These are phyloP conservation scores for Tanacetum coccineum DNA, from an alignment of 129 eudicot species.

Conservation along the genomic window DNA sequence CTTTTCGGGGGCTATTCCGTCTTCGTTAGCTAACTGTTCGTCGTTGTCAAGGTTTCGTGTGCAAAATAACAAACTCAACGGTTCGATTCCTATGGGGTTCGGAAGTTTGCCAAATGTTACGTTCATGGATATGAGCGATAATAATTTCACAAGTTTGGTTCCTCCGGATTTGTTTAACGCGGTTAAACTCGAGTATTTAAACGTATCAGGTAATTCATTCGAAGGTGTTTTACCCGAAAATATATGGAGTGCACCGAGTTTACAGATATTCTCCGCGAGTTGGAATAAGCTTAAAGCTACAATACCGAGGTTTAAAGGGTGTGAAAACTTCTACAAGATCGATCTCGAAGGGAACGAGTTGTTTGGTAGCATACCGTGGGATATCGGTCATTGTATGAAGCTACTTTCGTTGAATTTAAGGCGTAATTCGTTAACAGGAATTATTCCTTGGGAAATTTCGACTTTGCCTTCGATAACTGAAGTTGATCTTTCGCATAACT, in stretches of 20 bases:
- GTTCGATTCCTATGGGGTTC: constrained; percentile 70
- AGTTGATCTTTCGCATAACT: constrained; percentile 78
- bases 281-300: constrained; percentile 48
- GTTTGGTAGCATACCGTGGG: constrained; percentile 84
- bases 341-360: constrained; percentile 66
- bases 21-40: constrained; percentile 65
- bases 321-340: constrained; percentile 64
- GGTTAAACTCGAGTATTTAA: constrained; percentile 44
- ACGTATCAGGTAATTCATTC: constrained; percentile 63
- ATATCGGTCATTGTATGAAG: constrained; percentile 88
- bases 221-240: constrained; percentile 47
- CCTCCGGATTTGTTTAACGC: constrained; percentile 76
- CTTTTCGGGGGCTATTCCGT: constrained; percentile 57
- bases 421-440: constrained; percentile 64
- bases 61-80: constrained; percentile 67
- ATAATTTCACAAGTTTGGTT: constrained; percentile 63
- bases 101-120: constrained; percentile 65
- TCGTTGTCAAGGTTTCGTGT: constrained; percentile 60
- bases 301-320: constrained; percentile 77
- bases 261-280: constrained; percentile 70
- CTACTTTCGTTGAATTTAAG: constrained; percentile 51
- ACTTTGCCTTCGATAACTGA: constrained; percentile 80
- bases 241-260: constrained; percentile 77
- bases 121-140: constrained; percentile 65
- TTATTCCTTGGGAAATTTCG: constrained; percentile 98